Conservation (phyloP, 192 early-diverging fungal genomes). For the Mortierella antarctica region DNA sequence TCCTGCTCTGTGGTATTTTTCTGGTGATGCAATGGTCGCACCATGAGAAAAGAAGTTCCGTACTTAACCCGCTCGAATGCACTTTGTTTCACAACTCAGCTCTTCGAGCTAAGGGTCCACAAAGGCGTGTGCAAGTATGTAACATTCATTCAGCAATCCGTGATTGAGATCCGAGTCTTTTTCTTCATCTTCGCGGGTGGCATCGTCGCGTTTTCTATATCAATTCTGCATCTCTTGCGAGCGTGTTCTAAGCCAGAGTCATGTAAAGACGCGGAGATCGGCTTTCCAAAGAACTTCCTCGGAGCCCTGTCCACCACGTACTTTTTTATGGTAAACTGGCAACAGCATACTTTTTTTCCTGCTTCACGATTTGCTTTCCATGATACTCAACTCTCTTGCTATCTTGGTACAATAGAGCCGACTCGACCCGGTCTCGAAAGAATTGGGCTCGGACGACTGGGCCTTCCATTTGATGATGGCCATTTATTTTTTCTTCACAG, state of each 20-base stretch:
- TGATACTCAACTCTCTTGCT: no score
- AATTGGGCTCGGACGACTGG: not conserved
- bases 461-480: conserved; percentile 37
- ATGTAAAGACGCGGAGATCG: not conserved
- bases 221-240: no score
- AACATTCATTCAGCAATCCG: conserved; percentile 19
- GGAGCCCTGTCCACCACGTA: conserved; percentile 12
- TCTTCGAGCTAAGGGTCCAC: conserved; percentile 35
- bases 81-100: not conserved
- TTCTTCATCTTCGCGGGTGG: conserved; percentile 42
- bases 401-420: not conserved
- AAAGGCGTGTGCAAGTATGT: conserved; percentile 30
- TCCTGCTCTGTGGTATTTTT: not conserved
- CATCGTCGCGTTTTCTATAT: not conserved
- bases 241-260: no score
- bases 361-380: no score
- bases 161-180: conserved; percentile 25
- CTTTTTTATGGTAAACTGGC: conserved; percentile 18
- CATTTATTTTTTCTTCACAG: conserved; percentile 31
- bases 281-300: conserved; percentile 5
- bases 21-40: not conserved
- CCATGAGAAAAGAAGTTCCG: no score
- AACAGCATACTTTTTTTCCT: no score
- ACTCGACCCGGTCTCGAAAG: conserved; percentile 2
- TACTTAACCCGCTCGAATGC: no score